These are phyloP conservation scores for Dendrobium catenatum DNA, from an alignment of 106 monocot species.

Conservation along the genomic window DNA sequence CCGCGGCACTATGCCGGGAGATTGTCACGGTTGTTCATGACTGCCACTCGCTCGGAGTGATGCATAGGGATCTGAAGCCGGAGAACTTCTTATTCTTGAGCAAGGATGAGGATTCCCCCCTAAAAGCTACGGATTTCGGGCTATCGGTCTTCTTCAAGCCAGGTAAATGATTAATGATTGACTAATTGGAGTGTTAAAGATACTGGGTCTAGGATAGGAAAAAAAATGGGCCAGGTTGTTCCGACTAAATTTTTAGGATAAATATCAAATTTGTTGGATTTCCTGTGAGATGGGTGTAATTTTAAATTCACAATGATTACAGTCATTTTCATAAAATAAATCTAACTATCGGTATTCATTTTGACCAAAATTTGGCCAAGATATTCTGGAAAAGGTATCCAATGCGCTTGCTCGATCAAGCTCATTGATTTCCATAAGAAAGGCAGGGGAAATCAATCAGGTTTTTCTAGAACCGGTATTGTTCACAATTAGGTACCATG, in stretches of 20 bases:
- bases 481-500: no score
- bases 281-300: no score
- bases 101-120: constrained; percentile 39
- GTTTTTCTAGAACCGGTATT: no score
- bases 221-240: no score
- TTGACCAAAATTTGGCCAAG: no score
- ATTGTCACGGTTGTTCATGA: constrained; percentile 36
- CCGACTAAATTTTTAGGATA: no score
- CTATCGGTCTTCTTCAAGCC: constrained; percentile 49
- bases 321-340: no score
- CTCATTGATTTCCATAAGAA: background rate
- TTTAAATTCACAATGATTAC: no score
- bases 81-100: constrained; percentile 60
- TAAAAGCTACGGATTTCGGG: constrained; percentile 59
- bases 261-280: no score
- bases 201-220: background rate
- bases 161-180: constrained; percentile 17
- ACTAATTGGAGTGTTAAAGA: background rate
- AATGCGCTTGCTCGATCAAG: background rate
- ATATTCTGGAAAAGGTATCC: background rate
- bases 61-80: constrained; percentile 66
- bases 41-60: constrained; percentile 57
- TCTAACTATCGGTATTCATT: no score
- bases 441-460: background rate
- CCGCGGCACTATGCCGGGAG: constrained; percentile 40